Percentiles rank a stretch among this genome's conserved stretches.
Evolutionary conservation across 2,329 filamentous ascomycete species (phyloP).

Genomic region (Lasiodiplodia gonubiensis): DNA sequence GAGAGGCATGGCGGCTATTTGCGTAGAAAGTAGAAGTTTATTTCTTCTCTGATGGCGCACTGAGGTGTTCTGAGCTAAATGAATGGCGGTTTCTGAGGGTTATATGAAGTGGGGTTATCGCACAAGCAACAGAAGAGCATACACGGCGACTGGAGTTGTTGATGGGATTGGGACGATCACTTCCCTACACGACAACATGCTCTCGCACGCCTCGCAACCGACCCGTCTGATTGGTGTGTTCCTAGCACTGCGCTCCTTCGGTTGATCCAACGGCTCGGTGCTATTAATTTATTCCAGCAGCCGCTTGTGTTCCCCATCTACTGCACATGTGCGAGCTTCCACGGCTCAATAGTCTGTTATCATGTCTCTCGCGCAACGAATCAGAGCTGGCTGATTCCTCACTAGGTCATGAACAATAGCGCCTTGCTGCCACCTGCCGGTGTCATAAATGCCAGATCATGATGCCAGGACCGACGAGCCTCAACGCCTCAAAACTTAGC

Average conservation of each 20-base stretch:
- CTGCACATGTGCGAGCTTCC: neutral
- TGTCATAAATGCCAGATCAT: too few species aligned
- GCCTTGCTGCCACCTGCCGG: neutral
- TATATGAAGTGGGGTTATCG: neutral
- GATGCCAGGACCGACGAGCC: neutral
- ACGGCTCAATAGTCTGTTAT: neutral
- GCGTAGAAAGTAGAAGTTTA: neutral
- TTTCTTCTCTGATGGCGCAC: neutral
- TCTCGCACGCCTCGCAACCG: neutral
- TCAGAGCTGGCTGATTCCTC: neutral
- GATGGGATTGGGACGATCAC: neutral
- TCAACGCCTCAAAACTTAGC: constrained; percentile 1
- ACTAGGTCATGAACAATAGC: neutral
- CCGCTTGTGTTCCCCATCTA: neutral
- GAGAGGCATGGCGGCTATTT: neutral
- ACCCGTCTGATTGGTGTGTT: neutral
- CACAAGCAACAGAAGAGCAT: neutral
- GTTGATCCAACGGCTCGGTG: neutral
- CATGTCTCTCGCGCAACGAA: neutral
- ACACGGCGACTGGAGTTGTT: neutral
- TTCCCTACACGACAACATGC: neutral
- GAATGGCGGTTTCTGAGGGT: neutral
- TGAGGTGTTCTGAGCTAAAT: neutral
- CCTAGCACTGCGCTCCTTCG: neutral
- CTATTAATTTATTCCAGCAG: neutral